Percentiles rank a stretch among this genome's conserved stretches.
Conservation (phyloP, 2,329 filamentous ascomycete species). For the Hymenoscyphus scutula region DNA sequence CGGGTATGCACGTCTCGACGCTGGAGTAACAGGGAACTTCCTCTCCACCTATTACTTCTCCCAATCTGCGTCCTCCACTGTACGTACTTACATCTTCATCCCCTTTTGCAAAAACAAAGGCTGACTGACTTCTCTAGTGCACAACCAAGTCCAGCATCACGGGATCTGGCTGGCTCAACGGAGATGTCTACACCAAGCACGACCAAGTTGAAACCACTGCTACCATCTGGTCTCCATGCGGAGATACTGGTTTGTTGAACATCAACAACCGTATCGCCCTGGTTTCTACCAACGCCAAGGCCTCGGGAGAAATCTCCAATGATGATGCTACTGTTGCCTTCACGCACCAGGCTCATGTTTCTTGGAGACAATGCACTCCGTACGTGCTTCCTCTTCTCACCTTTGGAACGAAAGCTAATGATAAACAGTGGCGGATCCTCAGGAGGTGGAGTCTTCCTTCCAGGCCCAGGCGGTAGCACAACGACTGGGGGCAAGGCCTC, state of each 20-base stretch:
- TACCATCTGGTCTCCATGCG: slow-evolving; percentile 25
- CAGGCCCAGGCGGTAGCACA: slow-evolving; percentile 4
- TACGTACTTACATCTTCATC: slow-evolving; percentile 2
- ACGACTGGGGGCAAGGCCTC: too few species aligned
- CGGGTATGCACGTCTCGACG: slow-evolving; percentile 24
- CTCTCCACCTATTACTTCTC: slow-evolving; percentile 28
- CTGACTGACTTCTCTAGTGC: slow-evolving; percentile 13
- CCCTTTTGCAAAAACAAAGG: not conserved
- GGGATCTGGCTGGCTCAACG: slow-evolving; percentile 19
- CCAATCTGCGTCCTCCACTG: slow-evolving; percentile 22
- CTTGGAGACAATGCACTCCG: slow-evolving; percentile 19
- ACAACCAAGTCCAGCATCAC: slow-evolving; percentile 23
- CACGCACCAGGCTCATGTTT: slow-evolving; percentile 23
- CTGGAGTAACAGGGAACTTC: slow-evolving; percentile 24
- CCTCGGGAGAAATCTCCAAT: slow-evolving; percentile 20
- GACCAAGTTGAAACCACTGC: slow-evolving; percentile 22
- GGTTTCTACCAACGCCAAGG: slow-evolving; percentile 12
- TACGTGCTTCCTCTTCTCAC: slow-evolving; percentile 2
- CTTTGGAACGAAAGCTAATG: not conserved
- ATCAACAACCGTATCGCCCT: slow-evolving; percentile 27
- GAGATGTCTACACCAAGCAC: slow-evolving; percentile 25
- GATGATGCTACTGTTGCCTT: slow-evolving; percentile 27
- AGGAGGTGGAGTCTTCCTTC: slow-evolving; percentile 11
- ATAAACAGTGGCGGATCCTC: slow-evolving; percentile 7
- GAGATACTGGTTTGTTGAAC: slow-evolving; percentile 25